Evolutionary conservation across 2,329 filamentous ascomycete species (phyloP).

Genomic region (Helminthosporium solani): DNA sequence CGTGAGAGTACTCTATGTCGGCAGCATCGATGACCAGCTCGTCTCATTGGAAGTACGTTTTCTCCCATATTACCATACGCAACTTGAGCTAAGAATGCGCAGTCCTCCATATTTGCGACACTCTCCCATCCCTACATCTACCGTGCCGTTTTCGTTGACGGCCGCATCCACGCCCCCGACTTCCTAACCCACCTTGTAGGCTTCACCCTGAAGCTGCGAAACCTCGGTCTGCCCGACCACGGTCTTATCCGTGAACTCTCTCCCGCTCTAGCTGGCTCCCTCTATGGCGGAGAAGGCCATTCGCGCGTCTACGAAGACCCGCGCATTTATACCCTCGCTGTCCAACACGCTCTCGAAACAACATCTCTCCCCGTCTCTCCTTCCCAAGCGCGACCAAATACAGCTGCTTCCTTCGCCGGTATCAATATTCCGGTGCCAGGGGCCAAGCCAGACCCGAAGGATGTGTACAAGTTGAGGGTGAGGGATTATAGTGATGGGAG

Average conservation of each 20-base stretch:
- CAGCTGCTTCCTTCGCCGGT: slow-evolving; percentile 27
- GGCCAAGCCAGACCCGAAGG: slow-evolving; percentile 19
- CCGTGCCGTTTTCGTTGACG: slow-evolving; percentile 93
- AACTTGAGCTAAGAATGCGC: slow-evolving; percentile 6
- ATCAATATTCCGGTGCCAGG: slow-evolving; percentile 36
- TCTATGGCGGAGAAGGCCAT: slow-evolving; percentile 92
- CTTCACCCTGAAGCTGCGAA: slow-evolving; percentile 90
- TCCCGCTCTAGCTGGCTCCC: slow-evolving; percentile 80
- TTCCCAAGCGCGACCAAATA: slow-evolving; percentile 17
- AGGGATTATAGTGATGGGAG: slow-evolving; percentile 32
- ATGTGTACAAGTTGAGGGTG: slow-evolving; percentile 30
- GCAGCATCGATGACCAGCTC: slow-evolving; percentile 95
- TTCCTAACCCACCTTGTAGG: slow-evolving; percentile 92
- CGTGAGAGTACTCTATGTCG: slow-evolving; percentile 81
- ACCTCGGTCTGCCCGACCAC: slow-evolving; percentile 89
- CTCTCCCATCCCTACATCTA: slow-evolving; percentile 91
- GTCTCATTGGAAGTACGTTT: slow-evolving; percentile 78
- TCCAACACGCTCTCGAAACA: slow-evolving; percentile 51
- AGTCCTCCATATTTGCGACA: slow-evolving; percentile 83
- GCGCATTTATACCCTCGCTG: slow-evolving; percentile 70
- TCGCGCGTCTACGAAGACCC: slow-evolving; percentile 89
- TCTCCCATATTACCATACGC: background rate
- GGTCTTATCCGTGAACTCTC: slow-evolving; percentile 90
- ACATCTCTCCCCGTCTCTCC: slow-evolving; percentile 38
- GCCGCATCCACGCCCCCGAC: slow-evolving; percentile 85